Conservation (phyloP, 495 filamentous ascomycete species). For the Aspergillus affinis region DNA sequence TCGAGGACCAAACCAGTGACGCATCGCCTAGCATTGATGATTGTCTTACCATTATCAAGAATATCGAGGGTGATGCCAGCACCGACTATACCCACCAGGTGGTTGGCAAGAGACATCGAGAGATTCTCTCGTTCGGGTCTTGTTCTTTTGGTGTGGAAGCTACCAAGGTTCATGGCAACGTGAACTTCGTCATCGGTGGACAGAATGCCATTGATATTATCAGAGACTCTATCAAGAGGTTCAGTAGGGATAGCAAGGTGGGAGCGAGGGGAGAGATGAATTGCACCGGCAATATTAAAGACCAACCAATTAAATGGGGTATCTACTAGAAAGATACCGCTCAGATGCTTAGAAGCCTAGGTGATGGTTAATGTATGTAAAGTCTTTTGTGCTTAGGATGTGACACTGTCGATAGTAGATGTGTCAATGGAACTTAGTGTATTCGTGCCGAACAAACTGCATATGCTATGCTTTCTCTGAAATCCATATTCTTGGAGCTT, state of each 20-base stretch:
- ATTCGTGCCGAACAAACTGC: too few species aligned
- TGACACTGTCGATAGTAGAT: too few species aligned
- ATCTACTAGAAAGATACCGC: too few species aligned
- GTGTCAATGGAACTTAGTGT: too few species aligned
- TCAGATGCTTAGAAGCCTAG: too few species aligned
- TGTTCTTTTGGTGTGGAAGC: conserved; percentile 2
- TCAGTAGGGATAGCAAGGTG: neutral
- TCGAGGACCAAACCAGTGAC: conserved; percentile 26
- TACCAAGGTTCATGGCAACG: neutral
- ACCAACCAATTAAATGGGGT: neutral
- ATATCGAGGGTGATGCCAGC: conserved; percentile 25
- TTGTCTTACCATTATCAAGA: conserved; percentile 32
- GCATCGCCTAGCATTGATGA: conserved; percentile 28
- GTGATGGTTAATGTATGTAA: too few species aligned
- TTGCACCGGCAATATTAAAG: neutral
- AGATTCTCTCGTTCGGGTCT: neutral
- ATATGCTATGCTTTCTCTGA: too few species aligned
- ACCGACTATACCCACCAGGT: conserved; percentile 7
- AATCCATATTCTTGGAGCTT: too few species aligned
- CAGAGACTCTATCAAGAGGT: neutral
- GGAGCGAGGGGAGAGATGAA: conserved; percentile 1
- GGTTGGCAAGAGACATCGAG: neutral
- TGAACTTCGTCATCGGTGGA: neutral
- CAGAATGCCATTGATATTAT: conserved; percentile 5
- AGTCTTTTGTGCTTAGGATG: too few species aligned